Evolutionary conservation across 371 early-diverging fungal species (phyloP), one percentile per base, ranked within the genome.

Genomic region (Chytridium lagenaria): DNA sequence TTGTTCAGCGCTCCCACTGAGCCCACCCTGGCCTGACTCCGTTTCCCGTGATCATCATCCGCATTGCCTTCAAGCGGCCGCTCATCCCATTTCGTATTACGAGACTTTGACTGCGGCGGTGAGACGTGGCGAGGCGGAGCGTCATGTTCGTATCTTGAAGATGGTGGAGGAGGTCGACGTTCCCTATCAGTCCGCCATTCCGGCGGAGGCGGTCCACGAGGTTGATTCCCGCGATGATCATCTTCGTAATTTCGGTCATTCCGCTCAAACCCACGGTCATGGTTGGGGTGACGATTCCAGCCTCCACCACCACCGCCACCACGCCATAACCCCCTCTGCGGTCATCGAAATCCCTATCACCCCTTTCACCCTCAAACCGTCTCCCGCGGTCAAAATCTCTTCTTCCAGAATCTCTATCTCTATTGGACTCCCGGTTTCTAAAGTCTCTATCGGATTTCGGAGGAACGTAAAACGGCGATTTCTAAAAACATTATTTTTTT

Each of bases 391-490:
- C 61, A 34, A 61, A 61, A 36, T 61, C 61, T 33, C 61, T 3
- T 7, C 61, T 28, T 22, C 61, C 61, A 12, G 15, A 3, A 30
- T 61, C 61, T 37, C 61, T 31, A 34, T 36, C 61, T 12, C 55
- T 26, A 52, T 26, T 26, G 55, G 26, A 61, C 34, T 10, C 57
- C 57, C 10, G 44, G 44, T 7, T 44, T 26, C n/a, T n/a, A n/a
- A n/a, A n/a, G n/a, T n/a, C n/a, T n/a, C n/a, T n/a, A n/a, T 55
- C 55, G 55, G 5, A 7, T 28, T 26, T 55, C 7, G 55, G 55
- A 16, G 55, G 34, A 28, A 36, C 61, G 37, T 61, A 61, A 61
- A 61, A 61, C 3, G 61, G 61, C 10, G 61, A 61, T 61, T 61
- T 61, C 61, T 61, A 12, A 36, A 7, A 61, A 15, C 30, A 23